Base-by-base conservation (phyloP, 305 asterid species). In the Rubia peregrina region DNA sequence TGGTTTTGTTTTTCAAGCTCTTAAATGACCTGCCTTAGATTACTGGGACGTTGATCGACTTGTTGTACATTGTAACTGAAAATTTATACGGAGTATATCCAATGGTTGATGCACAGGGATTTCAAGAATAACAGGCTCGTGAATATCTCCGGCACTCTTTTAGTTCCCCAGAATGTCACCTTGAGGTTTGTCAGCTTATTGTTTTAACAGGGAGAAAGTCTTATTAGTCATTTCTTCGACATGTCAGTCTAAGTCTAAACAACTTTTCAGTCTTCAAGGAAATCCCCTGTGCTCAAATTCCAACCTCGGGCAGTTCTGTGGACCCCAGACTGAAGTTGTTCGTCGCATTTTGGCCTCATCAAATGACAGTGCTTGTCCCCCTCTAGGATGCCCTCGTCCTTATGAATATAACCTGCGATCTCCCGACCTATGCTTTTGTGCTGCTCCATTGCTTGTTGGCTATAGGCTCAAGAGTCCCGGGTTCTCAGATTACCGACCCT, bases 391-490 rank as follows among this genome's bases (percentile, higher is more conserved):
- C 80, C 96, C 95, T n/a, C 79, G 75, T 10, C 86, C 83, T 64
- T 89, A 73, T 48, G 88, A 89, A 72, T 86, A 87, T 63, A 82
- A 92, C 64, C 86, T 93, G 33, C 73, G 86, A 69, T 74, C 86
- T 79, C 85, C 94, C 36, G 61, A 9, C 6, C 36, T 74, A 36
- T 95, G 99, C 82, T 80, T 90, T 78, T 95, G 99, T 81, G 90
- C 93, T 68, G 92, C 80, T 61, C 99, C 99, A 12, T 74, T 95
- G 62, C 80, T 78, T 69, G 82, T 95, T 73, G 96, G 96, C 69
- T 95, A 88, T 76, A 86, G 99, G 75, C 79, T 95, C 75, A 95
- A 95, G 81, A 92, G 98, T 79, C 99, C 98, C 48, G 97, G 95
- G 40, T 87, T 95, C 77, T 82, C 82, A 3, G 88, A 92, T 83